phyloP scores from a whole-genome alignment of 2,329 filamentous ascomycete genomes.

The Fusarium sp. region DNA sequence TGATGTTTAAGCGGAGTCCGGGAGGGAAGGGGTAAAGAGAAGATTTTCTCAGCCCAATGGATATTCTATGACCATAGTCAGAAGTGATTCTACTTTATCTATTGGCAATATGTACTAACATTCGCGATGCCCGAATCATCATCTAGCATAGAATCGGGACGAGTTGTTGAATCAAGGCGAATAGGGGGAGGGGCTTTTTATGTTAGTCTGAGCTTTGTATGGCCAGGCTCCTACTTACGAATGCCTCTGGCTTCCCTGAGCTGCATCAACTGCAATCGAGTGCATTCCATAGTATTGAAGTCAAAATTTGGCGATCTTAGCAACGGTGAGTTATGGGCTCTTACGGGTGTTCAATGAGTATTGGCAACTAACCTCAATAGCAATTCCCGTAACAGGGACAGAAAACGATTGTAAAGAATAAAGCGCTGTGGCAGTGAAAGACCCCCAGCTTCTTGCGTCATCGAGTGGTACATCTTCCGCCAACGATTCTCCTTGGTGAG shows the following conservation, averaged over 20 bases:
- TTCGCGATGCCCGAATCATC: conserved; percentile 34
- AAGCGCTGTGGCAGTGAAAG: conserved; percentile 62
- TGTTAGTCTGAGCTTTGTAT: conserved; percentile 10
- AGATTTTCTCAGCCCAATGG: conserved; percentile 70
- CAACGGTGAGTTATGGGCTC: conserved; percentile 23
- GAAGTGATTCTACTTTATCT: neutral
- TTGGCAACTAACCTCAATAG: conserved; percentile 55
- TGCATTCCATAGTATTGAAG: conserved; percentile 60
- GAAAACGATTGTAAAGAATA: conserved; percentile 63
- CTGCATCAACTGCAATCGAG: conserved; percentile 58
- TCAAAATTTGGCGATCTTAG: conserved; percentile 60
- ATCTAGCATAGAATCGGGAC: conserved; percentile 45
- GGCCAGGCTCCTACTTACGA: conserved; percentile 48
- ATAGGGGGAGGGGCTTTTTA: conserved; percentile 47
- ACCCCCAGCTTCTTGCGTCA: conserved; percentile 61
- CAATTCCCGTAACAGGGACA: conserved; percentile 58
- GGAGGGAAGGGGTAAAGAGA: conserved; percentile 61
- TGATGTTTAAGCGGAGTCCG: conserved; percentile 58
- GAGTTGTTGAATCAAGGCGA: conserved; percentile 46
- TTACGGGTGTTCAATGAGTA: neutral
- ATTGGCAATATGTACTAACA: conserved; percentile 12
- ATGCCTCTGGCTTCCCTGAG: conserved; percentile 63
- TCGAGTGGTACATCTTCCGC: conserved; percentile 65
- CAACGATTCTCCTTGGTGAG: conserved; percentile 60
- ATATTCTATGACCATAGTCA: conserved; percentile 49